These are phyloP conservation scores for Vitis rotundifolia DNA, from an alignment of 164 flowering plant genomes.

Conservation along the genomic window DNA sequence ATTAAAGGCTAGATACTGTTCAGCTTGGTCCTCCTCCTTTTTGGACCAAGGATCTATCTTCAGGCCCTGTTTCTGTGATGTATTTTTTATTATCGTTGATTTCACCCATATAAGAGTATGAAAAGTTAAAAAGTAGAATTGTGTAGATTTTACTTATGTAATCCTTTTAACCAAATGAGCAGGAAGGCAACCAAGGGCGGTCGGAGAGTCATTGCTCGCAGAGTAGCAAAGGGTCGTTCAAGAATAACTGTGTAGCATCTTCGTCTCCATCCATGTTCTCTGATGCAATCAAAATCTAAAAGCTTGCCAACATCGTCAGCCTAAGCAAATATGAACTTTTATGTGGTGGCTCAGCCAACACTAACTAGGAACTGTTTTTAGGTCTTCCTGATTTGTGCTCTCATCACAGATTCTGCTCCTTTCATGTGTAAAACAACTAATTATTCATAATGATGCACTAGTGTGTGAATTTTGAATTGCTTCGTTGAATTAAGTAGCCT, in stretches of 20 bases:
- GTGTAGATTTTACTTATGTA: neutral
- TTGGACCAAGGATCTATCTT: too few relatives aligned
- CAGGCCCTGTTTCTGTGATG: too few relatives aligned
- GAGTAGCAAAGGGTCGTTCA: conserved; percentile 67
- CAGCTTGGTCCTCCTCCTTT: too few relatives aligned
- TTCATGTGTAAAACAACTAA: neutral
- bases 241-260: conserved; percentile 51
- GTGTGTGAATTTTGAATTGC: neutral
- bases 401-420: too few relatives aligned
- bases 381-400: neutral
- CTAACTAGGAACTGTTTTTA: neutral
- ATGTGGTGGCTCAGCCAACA: neutral
- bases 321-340: neutral
- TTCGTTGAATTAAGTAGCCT: neutral
- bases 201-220: conserved; percentile 61
- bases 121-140: too few relatives aligned
- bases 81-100: too few relatives aligned
- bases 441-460: neutral
- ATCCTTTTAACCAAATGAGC: conserved; percentile 16
- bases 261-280: neutral
- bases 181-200: conserved; percentile 78
- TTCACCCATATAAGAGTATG: too few relatives aligned
- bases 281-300: neutral
- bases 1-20: neutral
- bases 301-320: neutral